A percentile compares a stretch with the other conserved stretches of the same genome.
These are phyloP conservation scores for Pisolithus marmoratus DNA, from an alignment of 768 basidiomycete species.

Conservation along the genomic window DNA sequence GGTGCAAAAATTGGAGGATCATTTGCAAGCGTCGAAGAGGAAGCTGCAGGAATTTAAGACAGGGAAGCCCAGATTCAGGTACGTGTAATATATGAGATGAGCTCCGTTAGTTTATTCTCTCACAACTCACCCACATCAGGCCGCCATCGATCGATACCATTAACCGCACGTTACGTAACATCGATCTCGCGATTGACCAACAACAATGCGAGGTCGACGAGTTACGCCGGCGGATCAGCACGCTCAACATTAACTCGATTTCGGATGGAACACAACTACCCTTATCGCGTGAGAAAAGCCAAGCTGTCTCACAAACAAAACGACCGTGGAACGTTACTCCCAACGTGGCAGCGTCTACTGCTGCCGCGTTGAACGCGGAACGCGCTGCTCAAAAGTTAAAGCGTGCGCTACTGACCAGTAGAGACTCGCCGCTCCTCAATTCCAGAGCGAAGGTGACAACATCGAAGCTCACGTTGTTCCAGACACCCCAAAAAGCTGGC, in stretches of 20 bases:
- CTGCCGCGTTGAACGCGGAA: conserved; percentile 79
- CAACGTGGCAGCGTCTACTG: conserved; percentile 66
- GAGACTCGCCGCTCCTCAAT: conserved; percentile 65
- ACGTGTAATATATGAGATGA: conserved; percentile 15
- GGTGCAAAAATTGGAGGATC: conserved; percentile 73
- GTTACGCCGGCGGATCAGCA: conserved; percentile 48
- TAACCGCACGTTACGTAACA: conserved; percentile 77
- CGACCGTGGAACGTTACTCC: conserved; percentile 48
- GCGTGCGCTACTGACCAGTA: conserved; percentile 51
- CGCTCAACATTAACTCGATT: conserved; percentile 36
- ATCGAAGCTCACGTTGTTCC: conserved; percentile 18
- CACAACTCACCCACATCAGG: conserved; percentile 34
- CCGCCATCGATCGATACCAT: conserved; percentile 83
- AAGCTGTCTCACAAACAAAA: conserved; percentile 34
- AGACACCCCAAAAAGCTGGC: conserved; percentile 23
- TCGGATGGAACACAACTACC: conserved; percentile 4
- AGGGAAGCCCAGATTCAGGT: conserved; percentile 62
- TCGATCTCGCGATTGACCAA: conserved; percentile 65
- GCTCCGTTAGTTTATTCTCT: not conserved
- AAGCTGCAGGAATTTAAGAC: conserved; percentile 55
- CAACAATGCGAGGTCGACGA: conserved; percentile 49
- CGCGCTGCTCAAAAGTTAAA: conserved; percentile 68
- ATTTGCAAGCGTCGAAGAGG: conserved; percentile 65
- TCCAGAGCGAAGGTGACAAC: conserved; percentile 33
- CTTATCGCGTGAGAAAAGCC: conserved; percentile 35